Base-by-base conservation (phyloP, 805 yeast species). In the Diddensiella transvaalensis region DNA sequence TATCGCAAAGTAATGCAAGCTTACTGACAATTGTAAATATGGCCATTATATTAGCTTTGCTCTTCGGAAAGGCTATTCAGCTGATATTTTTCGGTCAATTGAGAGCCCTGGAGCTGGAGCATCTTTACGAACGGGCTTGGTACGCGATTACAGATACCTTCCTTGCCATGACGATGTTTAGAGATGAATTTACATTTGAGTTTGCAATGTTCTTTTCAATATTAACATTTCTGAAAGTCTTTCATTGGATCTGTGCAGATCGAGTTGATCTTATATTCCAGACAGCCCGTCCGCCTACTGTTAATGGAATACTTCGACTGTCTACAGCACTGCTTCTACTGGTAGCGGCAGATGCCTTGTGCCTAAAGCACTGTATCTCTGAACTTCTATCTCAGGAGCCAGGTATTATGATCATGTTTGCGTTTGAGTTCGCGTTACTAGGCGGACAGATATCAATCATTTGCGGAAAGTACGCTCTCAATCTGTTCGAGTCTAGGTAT, bases 91-190 rank as follows among this genome's bases (percentile, higher is more conserved):
- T 89, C 69, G 96, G 96, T 0, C 81, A 80, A 48, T 68, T 91
- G 45, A 72, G 96, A 48, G 66, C 80, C 13, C 74, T 85, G 29
- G 99, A 91, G 62, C 65, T 76, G 46, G 95, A 90, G 56, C 90
- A 85, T 60, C 73, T 79, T 44, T 78, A 74, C 62, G 95, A 77
- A 62, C 75, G 80, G 62, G 73, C 78, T 44, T 85, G 83, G 74
- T 80, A 69, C 47, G 76, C 86, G 2, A 69, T 84, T 18, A 79
- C 86, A 36, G 81, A 80, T 47, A 60, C 69, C 1, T 74, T 84
- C 47, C 62, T 87, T 44, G 75, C 81, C 11, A 64, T 79, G 15
- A 74, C 82, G 0, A 72, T 78, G 64, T 79, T 79, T 61, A 66
- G 73, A 29, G 75, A 72, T 45, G 77, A 73, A 40, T 69, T 73